Percentiles rank a stretch among this genome's conserved stretches.
These are phyloP conservation scores for Colletotrichum sansevieriae DNA, from an alignment of 2,329 filamentous ascomycete species.

Conservation along the genomic window DNA sequence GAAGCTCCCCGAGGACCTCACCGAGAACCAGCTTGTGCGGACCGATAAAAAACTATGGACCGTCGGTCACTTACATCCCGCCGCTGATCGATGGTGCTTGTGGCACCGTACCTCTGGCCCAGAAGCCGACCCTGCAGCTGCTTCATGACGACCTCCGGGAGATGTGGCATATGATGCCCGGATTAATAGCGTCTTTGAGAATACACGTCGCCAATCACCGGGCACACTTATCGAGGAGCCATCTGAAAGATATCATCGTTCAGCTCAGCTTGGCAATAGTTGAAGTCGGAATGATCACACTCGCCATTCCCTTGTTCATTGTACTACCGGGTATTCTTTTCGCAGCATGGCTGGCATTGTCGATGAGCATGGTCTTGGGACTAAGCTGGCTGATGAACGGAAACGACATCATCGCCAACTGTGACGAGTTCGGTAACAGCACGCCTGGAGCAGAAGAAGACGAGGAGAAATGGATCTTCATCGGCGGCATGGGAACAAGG, in stretches of 20 bases:
- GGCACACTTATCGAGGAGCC: slow-evolving; percentile 41
- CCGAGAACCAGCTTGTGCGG: slow-evolving; percentile 31
- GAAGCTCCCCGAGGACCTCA: slow-evolving; percentile 32
- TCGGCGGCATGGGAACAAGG: slow-evolving; percentile 52
- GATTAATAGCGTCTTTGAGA: slow-evolving; percentile 44
- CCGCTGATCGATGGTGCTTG: slow-evolving; percentile 52
- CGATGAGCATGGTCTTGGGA: slow-evolving; percentile 43
- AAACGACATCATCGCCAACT: slow-evolving; percentile 43
- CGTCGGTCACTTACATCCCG: slow-evolving; percentile 51
- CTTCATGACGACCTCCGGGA: slow-evolving; percentile 45
- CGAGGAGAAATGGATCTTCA: slow-evolving; percentile 52
- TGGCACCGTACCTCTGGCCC: slow-evolving; percentile 49
- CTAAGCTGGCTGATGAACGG: slow-evolving; percentile 50
- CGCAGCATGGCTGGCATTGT: slow-evolving; percentile 45
- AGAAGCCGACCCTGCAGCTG: slow-evolving; percentile 43
- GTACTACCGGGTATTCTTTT: slow-evolving; percentile 50
- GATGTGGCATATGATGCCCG: slow-evolving; percentile 43
- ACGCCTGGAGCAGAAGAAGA: slow-evolving; percentile 47
- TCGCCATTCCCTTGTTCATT: slow-evolving; percentile 46
- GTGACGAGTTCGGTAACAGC: slow-evolving; percentile 45
- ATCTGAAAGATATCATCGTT: slow-evolving; percentile 44
- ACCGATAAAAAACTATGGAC: slow-evolving; percentile 37
- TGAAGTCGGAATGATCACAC: slow-evolving; percentile 46
- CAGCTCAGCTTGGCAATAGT: slow-evolving; percentile 46
- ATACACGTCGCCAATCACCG: slow-evolving; percentile 40